Evolutionary conservation across 306 rosid genomes (phyloP).

Genomic region (Castanea mollissima): DNA sequence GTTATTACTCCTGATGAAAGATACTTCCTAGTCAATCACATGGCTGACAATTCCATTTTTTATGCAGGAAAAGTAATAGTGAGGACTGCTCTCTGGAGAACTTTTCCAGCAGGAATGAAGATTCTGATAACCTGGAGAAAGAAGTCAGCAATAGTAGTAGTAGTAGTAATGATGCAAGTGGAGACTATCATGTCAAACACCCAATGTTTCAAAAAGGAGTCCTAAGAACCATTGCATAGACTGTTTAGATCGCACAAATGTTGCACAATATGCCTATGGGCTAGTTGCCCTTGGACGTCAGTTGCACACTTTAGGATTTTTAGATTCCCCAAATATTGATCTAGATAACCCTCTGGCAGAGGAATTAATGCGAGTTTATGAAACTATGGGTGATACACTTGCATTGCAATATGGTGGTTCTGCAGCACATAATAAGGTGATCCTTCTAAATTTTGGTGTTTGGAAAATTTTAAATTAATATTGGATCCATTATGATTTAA

Average conservation of each 20-base stretch:
- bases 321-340: slow-evolving; percentile 56
- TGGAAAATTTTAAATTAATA: not conserved
- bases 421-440: slow-evolving; percentile 97
- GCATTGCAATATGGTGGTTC: slow-evolving; percentile 97
- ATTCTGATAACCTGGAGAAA: slow-evolving; percentile 37
- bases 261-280: slow-evolving; percentile 92
- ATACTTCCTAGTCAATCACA: slow-evolving; percentile 4
- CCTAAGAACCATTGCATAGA: slow-evolving; percentile 93
- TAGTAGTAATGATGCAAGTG: slow-evolving; percentile 26
- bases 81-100: slow-evolving; percentile 34
- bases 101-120: slow-evolving; percentile 42
- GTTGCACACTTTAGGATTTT: slow-evolving; percentile 57
- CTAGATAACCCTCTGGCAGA: slow-evolving; percentile 75
- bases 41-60: slow-evolving; percentile 11
- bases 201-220: slow-evolving; percentile 73
- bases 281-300: slow-evolving; percentile 79
- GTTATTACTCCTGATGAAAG: slow-evolving; percentile 2
- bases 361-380: slow-evolving; percentile 76
- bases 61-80: slow-evolving; percentile 51
- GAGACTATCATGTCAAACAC: slow-evolving; percentile 32
- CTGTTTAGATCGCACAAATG: slow-evolving; percentile 97
- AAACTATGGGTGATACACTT: slow-evolving; percentile 90
- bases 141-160: slow-evolving; percentile 29
- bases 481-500: not conserved
- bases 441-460: slow-evolving; percentile 11